These are phyloP conservation scores for Cyberlindnera suaveolens DNA, from an alignment of 805 yeast genomes.

Conservation along the genomic window DNA sequence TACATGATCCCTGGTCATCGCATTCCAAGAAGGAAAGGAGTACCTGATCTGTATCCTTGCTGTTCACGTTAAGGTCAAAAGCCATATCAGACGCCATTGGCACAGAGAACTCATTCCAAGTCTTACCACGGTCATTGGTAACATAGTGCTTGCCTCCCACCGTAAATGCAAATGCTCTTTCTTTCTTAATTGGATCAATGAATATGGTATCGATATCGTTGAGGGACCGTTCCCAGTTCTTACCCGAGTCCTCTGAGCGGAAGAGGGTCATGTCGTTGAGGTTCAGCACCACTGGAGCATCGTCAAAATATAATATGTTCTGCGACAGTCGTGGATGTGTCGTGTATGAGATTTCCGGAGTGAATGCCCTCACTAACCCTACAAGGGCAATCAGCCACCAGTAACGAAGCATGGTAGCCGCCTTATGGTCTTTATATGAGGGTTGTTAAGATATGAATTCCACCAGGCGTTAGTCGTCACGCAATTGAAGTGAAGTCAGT, in stretches of 20 bases:
- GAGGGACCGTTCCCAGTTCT: conserved; percentile 33
- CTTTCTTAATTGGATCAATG: conserved; percentile 30
- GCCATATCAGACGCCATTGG: conserved; percentile 18
- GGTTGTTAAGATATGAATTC: no score
- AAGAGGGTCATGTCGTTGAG: conserved; percentile 27
- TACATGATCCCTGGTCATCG: conserved; percentile 25
- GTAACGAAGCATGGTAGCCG: no score
- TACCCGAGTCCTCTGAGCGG: conserved; percentile 43
- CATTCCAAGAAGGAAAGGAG: conserved; percentile 29
- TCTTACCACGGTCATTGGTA: conserved; percentile 35
- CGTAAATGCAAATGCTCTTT: conserved; percentile 36
- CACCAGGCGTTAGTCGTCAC: no score
- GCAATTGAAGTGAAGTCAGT: no score
- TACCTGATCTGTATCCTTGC: conserved; percentile 31
- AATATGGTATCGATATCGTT: conserved; percentile 24
- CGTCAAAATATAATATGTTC: conserved; percentile 26
- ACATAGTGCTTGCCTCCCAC: conserved; percentile 28
- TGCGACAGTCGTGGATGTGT: conserved; percentile 9
- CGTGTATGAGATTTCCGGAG: conserved; percentile 19
- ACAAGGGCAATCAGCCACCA: conserved; percentile 1
- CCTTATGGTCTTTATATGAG: no score
- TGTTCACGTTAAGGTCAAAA: conserved; percentile 31
- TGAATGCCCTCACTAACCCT: conserved; percentile 12
- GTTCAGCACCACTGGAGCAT: conserved; percentile 23
- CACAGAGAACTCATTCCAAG: conserved; percentile 33